phyloP scores from a whole-genome alignment of 1,284 basidiomycete species.

The Boletus semigastroideus region DNA sequence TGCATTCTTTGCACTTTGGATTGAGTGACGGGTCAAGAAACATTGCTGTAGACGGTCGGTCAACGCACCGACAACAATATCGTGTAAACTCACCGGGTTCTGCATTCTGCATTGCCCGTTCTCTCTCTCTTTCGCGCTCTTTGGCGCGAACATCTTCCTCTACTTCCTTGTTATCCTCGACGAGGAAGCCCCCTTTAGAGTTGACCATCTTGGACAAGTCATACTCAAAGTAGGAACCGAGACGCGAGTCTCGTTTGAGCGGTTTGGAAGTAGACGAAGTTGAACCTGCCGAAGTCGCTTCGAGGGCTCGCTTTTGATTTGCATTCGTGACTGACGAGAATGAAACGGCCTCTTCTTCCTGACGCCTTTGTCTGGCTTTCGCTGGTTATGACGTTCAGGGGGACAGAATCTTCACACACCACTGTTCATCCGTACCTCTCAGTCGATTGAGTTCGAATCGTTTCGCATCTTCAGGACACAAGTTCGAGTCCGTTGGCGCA shows the following conservation, averaged over 20 bases:
- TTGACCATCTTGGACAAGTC: slow-evolving; percentile 97
- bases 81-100: slow-evolving; percentile 60
- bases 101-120: slow-evolving; percentile 63
- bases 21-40: slow-evolving; percentile 67
- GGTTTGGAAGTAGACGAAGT: slow-evolving; percentile 63
- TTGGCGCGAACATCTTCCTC: slow-evolving; percentile 66
- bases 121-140: slow-evolving; percentile 75
- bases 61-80: not conserved
- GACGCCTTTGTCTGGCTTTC: slow-evolving; percentile 58
- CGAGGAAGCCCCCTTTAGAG: slow-evolving; percentile 89
- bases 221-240: slow-evolving; percentile 93
- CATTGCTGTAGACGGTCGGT: slow-evolving; percentile 48
- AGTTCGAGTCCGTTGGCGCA: slow-evolving; percentile 1
- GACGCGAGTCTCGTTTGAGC: slow-evolving; percentile 65
- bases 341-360: slow-evolving; percentile 49
- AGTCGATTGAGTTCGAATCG: slow-evolving; percentile 47
- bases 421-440: slow-evolving; percentile 42
- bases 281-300: slow-evolving; percentile 49
- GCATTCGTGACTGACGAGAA: slow-evolving; percentile 50
- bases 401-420: not conserved
- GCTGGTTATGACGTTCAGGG: slow-evolving; percentile 34
- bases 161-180: slow-evolving; percentile 79
- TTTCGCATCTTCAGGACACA: slow-evolving; percentile 38
- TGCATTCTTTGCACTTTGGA: slow-evolving; percentile 82
- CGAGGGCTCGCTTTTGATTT: slow-evolving; percentile 59